phyloP scores from a whole-genome alignment of 345 rosid species.

The Gossypium anomalum region DNA sequence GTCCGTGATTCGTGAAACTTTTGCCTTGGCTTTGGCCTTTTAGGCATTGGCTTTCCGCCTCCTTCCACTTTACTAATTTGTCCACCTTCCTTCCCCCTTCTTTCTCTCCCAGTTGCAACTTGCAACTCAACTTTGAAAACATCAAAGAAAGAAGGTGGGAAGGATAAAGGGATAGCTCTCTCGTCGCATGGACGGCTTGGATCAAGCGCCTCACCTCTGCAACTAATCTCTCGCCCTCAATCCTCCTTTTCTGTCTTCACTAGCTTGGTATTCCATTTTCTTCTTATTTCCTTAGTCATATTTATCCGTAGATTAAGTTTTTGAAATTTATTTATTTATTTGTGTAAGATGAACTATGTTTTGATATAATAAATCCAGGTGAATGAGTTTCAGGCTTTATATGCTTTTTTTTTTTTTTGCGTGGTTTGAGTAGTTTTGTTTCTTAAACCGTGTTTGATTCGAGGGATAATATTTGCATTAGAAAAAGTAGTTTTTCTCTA shows the following conservation, averaged over 20 bases:
- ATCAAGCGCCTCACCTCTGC: conserved; percentile 21
- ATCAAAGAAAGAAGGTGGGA: neutral
- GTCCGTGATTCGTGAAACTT: neutral
- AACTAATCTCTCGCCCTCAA: conserved; percentile 14
- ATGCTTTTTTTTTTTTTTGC: neutral
- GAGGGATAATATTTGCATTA: neutral
- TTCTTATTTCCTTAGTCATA: neutral
- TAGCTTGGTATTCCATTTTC: conserved; percentile 18
- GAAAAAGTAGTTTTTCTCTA: neutral
- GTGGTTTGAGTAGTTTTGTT: neutral
- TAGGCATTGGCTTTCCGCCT: neutral
- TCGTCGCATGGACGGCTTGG: conserved; percentile 16
- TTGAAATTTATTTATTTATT: neutral
- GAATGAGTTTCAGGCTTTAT: neutral
- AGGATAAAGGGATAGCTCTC: neutral
- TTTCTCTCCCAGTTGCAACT: neutral
- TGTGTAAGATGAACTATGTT: neutral
- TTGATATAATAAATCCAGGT: too few relatives aligned
- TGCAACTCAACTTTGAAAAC: neutral
- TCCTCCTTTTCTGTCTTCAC: conserved; percentile 5
- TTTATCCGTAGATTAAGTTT: neutral
- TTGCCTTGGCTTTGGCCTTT: neutral
- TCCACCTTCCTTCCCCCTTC: neutral
- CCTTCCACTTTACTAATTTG: neutral
- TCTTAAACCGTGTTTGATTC: neutral